Conservation (phyloP, 352 stramenopile genomes). For the Pythium plurisporium region DNA sequence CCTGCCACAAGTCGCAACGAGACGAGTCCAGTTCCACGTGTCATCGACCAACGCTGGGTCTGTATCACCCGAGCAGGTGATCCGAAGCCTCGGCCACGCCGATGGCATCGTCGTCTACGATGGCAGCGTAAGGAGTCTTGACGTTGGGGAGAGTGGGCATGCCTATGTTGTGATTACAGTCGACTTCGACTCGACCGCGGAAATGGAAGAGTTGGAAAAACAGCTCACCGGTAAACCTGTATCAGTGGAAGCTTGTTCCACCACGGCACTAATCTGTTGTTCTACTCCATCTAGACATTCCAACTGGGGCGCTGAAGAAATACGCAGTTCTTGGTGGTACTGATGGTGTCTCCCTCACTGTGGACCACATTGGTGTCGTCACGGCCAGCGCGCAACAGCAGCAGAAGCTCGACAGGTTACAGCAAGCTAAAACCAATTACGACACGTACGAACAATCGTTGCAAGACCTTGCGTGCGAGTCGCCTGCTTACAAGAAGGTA, state of each 20-base stretch:
- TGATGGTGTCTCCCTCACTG: slow-evolving; percentile 27
- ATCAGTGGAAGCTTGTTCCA: neutral
- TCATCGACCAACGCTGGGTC: neutral
- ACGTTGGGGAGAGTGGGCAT: slow-evolving; percentile 2
- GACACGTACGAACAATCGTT: slow-evolving; percentile 8
- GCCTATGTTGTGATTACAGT: slow-evolving; percentile 22
- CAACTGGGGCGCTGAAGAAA: slow-evolving; percentile 48
- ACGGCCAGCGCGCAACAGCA: slow-evolving; percentile 23
- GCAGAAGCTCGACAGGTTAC: slow-evolving; percentile 2
- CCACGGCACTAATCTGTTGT: neutral
- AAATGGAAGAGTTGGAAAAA: slow-evolving; percentile 37
- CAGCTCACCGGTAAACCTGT: slow-evolving; percentile 41
- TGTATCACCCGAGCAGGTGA: neutral
- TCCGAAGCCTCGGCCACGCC: neutral
- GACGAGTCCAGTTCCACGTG: slow-evolving; percentile 5
- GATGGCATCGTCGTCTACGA: neutral
- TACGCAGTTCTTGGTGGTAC: slow-evolving; percentile 46
- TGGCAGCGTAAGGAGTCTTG: slow-evolving; percentile 5
- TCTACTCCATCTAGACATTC: slow-evolving; percentile 34
- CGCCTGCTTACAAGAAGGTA: slow-evolving; percentile 39
- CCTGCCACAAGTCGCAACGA: slow-evolving; percentile 27
- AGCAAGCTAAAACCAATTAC: neutral
- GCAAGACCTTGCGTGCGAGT: slow-evolving; percentile 33
- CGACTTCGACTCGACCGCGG: slow-evolving; percentile 37
- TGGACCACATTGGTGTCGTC: slow-evolving; percentile 30